Percentiles rank a stretch among this genome's conserved stretches.
Evolutionary conservation across 2,329 filamentous ascomycete genomes (phyloP).

Genomic region (Neonectria faginata): DNA sequence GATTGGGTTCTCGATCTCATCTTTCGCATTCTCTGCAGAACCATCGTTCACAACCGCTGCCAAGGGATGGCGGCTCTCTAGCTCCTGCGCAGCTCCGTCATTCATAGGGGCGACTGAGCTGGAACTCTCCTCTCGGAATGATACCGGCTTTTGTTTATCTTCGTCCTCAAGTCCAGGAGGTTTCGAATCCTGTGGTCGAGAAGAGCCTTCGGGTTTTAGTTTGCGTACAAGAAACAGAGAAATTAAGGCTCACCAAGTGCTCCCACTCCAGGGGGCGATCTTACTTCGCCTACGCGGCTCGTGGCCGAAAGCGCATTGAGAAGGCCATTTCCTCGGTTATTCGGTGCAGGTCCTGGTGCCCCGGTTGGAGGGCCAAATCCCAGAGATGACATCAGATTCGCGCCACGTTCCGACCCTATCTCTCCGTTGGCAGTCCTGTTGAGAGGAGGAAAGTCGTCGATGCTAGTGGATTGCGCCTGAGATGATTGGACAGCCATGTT

Average conservation of each 20-base stretch:
- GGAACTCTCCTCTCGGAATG: slow-evolving; percentile 58
- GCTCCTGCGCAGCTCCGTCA: slow-evolving; percentile 49
- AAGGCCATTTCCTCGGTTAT: slow-evolving; percentile 69
- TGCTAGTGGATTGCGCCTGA: slow-evolving; percentile 61
- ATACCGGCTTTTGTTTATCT: slow-evolving; percentile 57
- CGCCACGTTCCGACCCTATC: slow-evolving; percentile 66
- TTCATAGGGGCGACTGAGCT: slow-evolving; percentile 49
- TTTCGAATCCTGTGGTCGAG: slow-evolving; percentile 60
- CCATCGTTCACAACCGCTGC: slow-evolving; percentile 62
- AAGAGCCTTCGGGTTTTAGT: slow-evolving; percentile 46
- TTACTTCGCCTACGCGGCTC: slow-evolving; percentile 60
- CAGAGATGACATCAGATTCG: slow-evolving; percentile 64
- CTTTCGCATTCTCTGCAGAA: slow-evolving; percentile 54
- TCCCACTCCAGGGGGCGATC: slow-evolving; percentile 60
- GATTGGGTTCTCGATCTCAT: slow-evolving; percentile 55
- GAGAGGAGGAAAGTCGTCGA: slow-evolving; percentile 73
- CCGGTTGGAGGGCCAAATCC: slow-evolving; percentile 64
- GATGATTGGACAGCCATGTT: slow-evolving; percentile 55
- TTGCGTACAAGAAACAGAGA: slow-evolving; percentile 4
- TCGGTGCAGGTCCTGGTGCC: slow-evolving; percentile 51
- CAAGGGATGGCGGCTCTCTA: slow-evolving; percentile 55
- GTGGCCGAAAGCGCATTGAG: slow-evolving; percentile 74
- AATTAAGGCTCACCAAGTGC: slow-evolving; percentile 48
- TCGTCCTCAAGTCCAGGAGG: slow-evolving; percentile 57
- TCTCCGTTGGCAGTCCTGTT: slow-evolving; percentile 69